phyloP scores from a whole-genome alignment of 148 eudicot genomes.

The Camellia sinensis region DNA sequence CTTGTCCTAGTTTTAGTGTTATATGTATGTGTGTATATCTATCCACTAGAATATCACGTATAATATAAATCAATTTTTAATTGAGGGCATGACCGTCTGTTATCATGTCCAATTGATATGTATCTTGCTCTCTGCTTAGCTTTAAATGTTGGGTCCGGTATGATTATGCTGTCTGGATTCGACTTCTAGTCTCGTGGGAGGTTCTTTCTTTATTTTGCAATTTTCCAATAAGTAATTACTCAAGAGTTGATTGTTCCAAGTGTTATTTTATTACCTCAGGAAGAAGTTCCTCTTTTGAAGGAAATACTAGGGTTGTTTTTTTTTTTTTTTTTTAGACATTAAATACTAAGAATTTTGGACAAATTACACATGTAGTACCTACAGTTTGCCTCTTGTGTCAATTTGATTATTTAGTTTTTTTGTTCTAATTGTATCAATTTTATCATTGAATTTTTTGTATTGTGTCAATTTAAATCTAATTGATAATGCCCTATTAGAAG shows the following conservation, averaged over 20 bases:
- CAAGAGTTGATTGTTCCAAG: background rate
- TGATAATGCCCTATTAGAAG: no score
- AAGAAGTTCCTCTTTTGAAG: background rate
- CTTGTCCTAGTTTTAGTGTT: background rate
- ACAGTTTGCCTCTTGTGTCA: no score
- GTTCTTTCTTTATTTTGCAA: background rate
- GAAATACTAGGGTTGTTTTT: background rate
- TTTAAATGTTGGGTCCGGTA: background rate
- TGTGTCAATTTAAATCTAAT: no score
- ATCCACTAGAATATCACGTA: background rate
- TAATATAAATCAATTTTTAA: no score
- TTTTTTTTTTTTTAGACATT: background rate
- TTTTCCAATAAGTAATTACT: background rate
- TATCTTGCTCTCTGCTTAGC: background rate
- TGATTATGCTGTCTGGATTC: background rate
- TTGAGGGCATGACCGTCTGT: background rate
- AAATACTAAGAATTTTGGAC: no score
- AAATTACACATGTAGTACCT: no score
- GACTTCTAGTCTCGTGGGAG: background rate
- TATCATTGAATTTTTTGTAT: no score
- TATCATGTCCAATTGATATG: background rate
- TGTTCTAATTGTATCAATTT: no score
- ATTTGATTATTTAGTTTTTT: background rate
- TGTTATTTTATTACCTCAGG: background rate
- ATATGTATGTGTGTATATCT: background rate